Percentiles rank a stretch among this genome's conserved stretches.
phyloP scores from a whole-genome alignment of 2,329 filamentous ascomycete species.

The Plectosphaerella cucumerina region DNA sequence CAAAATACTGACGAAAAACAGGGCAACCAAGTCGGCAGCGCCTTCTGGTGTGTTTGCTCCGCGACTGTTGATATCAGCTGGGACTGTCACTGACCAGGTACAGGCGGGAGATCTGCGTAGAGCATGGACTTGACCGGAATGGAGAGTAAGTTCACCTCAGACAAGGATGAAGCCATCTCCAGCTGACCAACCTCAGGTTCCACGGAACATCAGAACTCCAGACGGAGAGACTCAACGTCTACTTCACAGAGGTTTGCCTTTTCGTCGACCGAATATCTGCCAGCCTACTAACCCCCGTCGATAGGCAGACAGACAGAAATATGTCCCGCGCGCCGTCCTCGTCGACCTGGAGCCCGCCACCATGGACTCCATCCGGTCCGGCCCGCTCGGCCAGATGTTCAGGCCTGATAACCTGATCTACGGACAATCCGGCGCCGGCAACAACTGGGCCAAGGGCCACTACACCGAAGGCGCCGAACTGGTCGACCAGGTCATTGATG shows the following conservation, averaged over 20 bases:
- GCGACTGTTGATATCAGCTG: not conserved
- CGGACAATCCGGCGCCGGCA: conserved; percentile 97
- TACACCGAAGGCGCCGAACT: conserved; percentile 99
- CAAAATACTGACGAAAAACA: conserved; percentile 34
- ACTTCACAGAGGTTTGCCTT: conserved; percentile 72
- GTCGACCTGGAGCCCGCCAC: conserved; percentile 99
- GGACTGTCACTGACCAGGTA: conserved; percentile 32
- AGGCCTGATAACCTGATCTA: conserved; percentile 99
- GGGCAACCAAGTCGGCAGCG: conserved; percentile 99
- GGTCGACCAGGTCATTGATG: conserved; percentile 95
- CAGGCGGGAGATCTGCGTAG: conserved; percentile 77
- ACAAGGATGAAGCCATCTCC: not conserved
- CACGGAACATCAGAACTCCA: conserved; percentile 97
- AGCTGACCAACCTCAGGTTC: conserved; percentile 51
- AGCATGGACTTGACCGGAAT: conserved; percentile 95
- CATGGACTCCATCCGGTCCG: conserved; percentile 98
- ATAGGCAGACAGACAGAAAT: conserved; percentile 94
- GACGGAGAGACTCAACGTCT: conserved; percentile 99
- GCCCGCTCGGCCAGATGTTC: conserved; percentile 98
- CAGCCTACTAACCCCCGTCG: not conserved
- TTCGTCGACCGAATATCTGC: not conserved
- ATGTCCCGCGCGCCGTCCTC: conserved; percentile 97
- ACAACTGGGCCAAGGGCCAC: conserved; percentile 99
- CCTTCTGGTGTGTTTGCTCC: conserved; percentile 74
- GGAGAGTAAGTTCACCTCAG: conserved; percentile 73